Conservation (phyloP, 768 basidiomycete genomes). For the Lepiota venenata region DNA sequence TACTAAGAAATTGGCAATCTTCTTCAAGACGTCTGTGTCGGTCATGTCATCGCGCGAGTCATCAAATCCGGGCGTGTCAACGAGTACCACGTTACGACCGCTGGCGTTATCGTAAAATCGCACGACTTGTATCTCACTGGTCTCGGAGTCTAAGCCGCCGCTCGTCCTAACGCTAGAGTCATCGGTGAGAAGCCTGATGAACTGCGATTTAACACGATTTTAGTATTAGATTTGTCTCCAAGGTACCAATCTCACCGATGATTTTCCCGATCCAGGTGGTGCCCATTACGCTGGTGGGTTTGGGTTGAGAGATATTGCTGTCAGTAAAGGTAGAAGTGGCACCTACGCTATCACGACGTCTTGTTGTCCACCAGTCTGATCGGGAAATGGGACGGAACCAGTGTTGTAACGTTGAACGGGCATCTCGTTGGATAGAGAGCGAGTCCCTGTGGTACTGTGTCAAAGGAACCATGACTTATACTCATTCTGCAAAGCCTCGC, state of each 20-base stretch:
- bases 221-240: not conserved
- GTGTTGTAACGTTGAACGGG: too few relatives aligned
- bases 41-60: constrained; percentile 22
- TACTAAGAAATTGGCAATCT: constrained; percentile 23
- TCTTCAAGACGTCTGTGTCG: constrained; percentile 33
- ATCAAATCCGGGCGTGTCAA: constrained; percentile 27
- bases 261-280: constrained; percentile 37
- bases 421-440: too few relatives aligned
- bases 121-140: not conserved
- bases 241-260: constrained; percentile 22
- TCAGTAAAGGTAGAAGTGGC: too few relatives aligned
- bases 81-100: constrained; percentile 16
- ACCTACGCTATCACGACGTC: too few relatives aligned
- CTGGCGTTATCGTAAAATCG: constrained; percentile 10
- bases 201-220: too few relatives aligned
- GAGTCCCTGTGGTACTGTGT: too few relatives aligned
- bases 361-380: too few relatives aligned
- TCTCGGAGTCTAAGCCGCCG: not conserved
- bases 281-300: constrained; percentile 29
- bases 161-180: not conserved
- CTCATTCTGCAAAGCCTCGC: too few relatives aligned
- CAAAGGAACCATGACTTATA: too few relatives aligned
- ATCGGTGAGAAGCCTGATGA: not conserved
- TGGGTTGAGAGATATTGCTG: too few relatives aligned
- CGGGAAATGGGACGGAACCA: too few relatives aligned